These are phyloP conservation scores for Leccinum sublutescens DNA, from an alignment of 768 basidiomycete species.

Conservation along the genomic window DNA sequence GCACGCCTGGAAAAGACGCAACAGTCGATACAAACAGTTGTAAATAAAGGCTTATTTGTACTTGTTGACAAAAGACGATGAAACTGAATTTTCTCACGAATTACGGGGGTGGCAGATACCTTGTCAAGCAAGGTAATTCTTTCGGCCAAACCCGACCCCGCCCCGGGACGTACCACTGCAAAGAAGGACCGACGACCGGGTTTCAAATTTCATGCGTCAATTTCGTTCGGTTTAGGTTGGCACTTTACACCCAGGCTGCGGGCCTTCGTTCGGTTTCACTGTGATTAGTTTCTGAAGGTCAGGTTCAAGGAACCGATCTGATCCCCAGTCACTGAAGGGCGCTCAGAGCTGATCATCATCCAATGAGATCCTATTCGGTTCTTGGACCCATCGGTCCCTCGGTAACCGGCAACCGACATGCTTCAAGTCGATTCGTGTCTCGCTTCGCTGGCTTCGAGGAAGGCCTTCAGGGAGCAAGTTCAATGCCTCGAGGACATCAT, in stretches of 20 bases:
- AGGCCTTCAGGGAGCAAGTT: neutral
- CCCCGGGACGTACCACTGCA: no score
- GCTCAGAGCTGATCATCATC: neutral
- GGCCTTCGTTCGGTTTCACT: neutral
- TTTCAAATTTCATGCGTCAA: no score
- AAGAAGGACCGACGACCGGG: no score
- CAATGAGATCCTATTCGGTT: neutral
- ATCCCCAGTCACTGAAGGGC: neutral
- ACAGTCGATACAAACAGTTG: no score
- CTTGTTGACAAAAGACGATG: no score
- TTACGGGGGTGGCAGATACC: no score
- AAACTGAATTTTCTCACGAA: no score
- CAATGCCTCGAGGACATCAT: constrained; percentile 3
- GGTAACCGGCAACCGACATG: neutral
- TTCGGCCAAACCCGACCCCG: neutral
- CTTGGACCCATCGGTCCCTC: neutral
- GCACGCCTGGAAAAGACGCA: no score
- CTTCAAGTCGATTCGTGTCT: neutral
- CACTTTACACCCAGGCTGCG: neutral
- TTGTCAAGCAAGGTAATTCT: neutral
- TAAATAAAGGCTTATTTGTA: no score
- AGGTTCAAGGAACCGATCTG: no score
- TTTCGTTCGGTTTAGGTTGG: neutral
- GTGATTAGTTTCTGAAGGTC: neutral
- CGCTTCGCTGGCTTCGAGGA: neutral